Base-by-base conservation (phyloP, 805 yeast species). In the Schwanniomyces yamadae region DNA sequence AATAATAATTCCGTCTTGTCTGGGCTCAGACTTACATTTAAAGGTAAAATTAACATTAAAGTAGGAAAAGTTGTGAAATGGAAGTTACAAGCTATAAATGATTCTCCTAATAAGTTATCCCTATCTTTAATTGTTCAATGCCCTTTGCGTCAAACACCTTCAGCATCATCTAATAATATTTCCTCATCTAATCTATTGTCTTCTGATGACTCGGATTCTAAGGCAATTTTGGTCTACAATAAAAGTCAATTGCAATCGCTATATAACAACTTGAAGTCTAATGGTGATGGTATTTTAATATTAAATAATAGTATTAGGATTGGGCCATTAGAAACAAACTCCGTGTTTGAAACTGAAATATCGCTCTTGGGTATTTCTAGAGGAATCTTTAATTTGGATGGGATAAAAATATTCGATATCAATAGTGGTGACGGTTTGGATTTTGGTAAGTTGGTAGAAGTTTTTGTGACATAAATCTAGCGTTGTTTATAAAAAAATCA, bases 361-460 rank as follows among this genome's bases (percentile, higher is more conserved):
- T 66, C 65, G 33, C 55, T 85, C 24, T 61, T 82, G 31, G 89
- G 87, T 0, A 59, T 84, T 10, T 73, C 78, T 27, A 68, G 70
- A 44, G 95, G 95, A 0, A 69, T 81, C 6, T 80, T 73, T 52
- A 74, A 76, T 28, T 58, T 86, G 14, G 78, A 74, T 36, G 88
- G 85, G 2, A 70, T 83, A n/a, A 74, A 74, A 39, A 65, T 86
- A 10, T 70, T 80, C 31, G 95, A 85, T 49, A 62, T 78, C 8
- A 50, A 55, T 23, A 71, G 79, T 13, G 87, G 90, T 3, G 90
- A 84, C 38, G 73, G 78, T 1, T 69, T 80, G 43, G 89, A 80
- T 42, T 81, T 85, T 52, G 89, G 88, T 1, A 73, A 77, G 39
- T 60, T 84, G 35, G 64, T 85, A 23, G 89, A 84, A 48, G 84